Percentiles rank a stretch among this genome's conserved stretches.
Evolutionary conservation across 169 alveolate species (phyloP).

Genomic region (Ichthyophthirius multifiliis): DNA sequence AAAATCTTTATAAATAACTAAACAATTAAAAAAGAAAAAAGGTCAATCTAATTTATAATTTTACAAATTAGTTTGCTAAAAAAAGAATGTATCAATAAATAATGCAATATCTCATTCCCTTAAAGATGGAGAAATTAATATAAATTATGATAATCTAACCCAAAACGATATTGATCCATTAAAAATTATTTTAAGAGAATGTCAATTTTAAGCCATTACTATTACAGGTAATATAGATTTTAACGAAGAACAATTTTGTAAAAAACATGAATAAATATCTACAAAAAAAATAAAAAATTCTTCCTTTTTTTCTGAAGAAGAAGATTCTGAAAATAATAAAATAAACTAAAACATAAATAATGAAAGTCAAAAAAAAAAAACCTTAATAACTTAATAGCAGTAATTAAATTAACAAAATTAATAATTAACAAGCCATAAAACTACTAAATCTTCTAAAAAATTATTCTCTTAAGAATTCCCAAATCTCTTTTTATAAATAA

Average conservation of each 20-base stretch:
- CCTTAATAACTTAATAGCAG: neutral
- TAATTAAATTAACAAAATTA: neutral
- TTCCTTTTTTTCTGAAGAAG: neutral
- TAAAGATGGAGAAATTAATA: neutral
- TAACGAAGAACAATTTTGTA: neutral
- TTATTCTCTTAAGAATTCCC: too few species aligned
- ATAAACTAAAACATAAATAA: neutral
- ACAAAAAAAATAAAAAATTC: neutral
- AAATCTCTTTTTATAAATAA: neutral
- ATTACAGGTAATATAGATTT: neutral
- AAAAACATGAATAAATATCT: neutral
- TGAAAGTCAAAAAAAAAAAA: neutral
- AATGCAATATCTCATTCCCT: neutral
- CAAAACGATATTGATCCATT: neutral
- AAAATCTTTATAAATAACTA: too few species aligned
- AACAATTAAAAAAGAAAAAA: too few species aligned
- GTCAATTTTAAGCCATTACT: neutral
- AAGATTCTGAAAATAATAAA: neutral
- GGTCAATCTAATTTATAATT: neutral
- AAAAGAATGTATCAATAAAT: neutral
- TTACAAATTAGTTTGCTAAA: neutral
- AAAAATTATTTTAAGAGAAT: neutral
- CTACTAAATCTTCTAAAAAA: too few species aligned
- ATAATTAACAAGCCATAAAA: too few species aligned
- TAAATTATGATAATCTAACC: neutral